Percentiles rank a stretch among this genome's conserved stretches.
Conservation (phyloP, 1,284 basidiomycete genomes). For the Apiotrichum domesticum region DNA sequence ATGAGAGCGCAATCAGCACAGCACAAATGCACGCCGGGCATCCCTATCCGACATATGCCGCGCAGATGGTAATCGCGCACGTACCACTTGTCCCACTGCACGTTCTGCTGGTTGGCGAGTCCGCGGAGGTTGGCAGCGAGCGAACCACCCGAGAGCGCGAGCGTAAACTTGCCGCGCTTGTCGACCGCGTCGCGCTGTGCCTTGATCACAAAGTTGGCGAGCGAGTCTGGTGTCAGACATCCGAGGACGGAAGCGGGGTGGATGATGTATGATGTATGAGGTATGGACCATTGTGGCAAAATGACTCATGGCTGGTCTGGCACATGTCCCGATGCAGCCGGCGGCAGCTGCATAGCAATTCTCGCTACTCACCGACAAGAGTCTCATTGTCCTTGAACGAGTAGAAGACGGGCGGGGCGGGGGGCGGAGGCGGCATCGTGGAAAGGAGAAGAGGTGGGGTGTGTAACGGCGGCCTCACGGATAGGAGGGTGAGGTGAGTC, state of each 20-base stretch:
- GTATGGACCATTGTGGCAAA: no score
- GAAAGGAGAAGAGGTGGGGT: no score
- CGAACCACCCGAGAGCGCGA: conserved; percentile 91
- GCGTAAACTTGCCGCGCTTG: conserved; percentile 84
- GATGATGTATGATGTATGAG: no score
- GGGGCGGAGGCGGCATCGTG: conserved; percentile 47
- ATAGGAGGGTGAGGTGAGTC: no score
- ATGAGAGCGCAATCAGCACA: no score
- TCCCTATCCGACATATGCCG: no score
- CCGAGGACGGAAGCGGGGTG: background rate
- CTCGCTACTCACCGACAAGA: conserved; percentile 50
- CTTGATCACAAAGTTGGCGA: conserved; percentile 82
- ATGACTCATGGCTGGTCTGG: no score
- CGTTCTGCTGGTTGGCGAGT: conserved; percentile 64
- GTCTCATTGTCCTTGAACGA: conserved; percentile 60
- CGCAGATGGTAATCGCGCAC: conserved; percentile 19
- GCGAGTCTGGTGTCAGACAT: conserved; percentile 46
- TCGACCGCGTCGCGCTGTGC: conserved; percentile 88
- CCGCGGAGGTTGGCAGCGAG: conserved; percentile 78
- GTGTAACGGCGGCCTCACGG: background rate
- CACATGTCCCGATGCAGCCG: background rate
- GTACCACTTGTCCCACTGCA: conserved; percentile 66
- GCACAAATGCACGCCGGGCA: no score
- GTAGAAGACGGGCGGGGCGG: conserved; percentile 63
- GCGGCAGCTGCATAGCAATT: background rate